These are phyloP conservation scores for Globisporangium lucens DNA, from an alignment of 352 stramenopile species.

Conservation along the genomic window DNA sequence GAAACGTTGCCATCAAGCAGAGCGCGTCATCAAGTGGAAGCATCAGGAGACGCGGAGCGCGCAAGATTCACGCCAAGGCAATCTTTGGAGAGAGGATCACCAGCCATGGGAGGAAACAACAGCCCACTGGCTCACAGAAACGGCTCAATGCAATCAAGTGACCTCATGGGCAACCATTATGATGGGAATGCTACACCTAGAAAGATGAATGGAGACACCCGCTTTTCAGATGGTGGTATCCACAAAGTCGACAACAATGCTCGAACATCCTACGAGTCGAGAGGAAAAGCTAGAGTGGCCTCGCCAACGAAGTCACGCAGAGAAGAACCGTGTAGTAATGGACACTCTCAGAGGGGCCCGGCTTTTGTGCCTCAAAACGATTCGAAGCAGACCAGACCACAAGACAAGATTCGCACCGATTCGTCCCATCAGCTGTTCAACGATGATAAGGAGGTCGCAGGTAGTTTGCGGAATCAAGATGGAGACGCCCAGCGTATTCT, in stretches of 20 bases:
- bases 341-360: background rate
- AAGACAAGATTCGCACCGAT: background rate
- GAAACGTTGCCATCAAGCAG: slow-evolving; percentile 14
- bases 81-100: background rate
- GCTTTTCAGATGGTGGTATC: background rate
- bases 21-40: background rate
- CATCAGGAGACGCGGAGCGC: background rate
- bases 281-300: background rate
- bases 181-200: background rate
- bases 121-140: background rate
- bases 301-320: background rate
- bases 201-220: background rate
- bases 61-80: background rate
- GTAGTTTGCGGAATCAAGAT: background rate
- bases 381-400: background rate
- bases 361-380: background rate
- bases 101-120: background rate
- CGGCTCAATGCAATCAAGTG: background rate
- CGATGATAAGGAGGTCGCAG: background rate
- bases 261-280: background rate
- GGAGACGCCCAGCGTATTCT: slow-evolving; percentile 1
- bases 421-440: background rate
- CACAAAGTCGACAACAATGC: background rate
- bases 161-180: background rate
- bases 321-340: background rate